Conservation (phyloP, 2,329 filamentous ascomycete genomes). For the Calonectria honghensis region DNA sequence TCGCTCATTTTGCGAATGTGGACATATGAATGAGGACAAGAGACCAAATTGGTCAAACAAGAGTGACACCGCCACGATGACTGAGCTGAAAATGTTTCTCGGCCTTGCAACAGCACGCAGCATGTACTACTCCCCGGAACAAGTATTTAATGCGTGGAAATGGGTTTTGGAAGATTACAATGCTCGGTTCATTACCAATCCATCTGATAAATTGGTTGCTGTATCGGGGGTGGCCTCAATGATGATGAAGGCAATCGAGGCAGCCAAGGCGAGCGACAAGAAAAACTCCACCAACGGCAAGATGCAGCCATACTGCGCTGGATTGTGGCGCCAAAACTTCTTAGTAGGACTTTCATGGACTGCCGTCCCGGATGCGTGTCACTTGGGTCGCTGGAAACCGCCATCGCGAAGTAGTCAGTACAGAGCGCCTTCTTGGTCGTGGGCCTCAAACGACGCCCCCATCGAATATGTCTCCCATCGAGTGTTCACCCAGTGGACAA, state of each 20-base stretch:
- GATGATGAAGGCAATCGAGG: constrained; percentile 3
- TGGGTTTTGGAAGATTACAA: constrained; percentile 27
- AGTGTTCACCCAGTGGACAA: constrained; percentile 9
- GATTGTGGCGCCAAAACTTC: constrained; percentile 9
- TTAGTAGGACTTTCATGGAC: constrained; percentile 8
- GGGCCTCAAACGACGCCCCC: constrained; percentile 16
- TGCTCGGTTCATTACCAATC: not conserved
- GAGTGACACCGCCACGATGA: not conserved
- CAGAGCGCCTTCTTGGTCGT: constrained; percentile 19
- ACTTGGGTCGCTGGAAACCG: not conserved
- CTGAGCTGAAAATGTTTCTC: constrained; percentile 8
- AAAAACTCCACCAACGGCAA: not conserved
- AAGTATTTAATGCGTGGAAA: constrained; percentile 18
- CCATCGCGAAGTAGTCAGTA: not conserved
- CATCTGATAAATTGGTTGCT: constrained; percentile 16
- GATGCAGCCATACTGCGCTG: constrained; percentile 6
- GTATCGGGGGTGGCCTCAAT: constrained; percentile 17
- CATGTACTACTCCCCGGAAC: not conserved
- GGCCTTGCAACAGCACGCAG: not conserved
- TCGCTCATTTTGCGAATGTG: constrained; percentile 28
- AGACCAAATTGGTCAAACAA: not conserved
- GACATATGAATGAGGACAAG: constrained; percentile 26
- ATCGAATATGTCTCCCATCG: constrained; percentile 5
- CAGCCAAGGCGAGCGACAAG: not conserved
- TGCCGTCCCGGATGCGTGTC: not conserved